These are phyloP conservation scores for Cymodocea nodosa DNA, from an alignment of 116 monocot genomes.

Conservation along the genomic window DNA sequence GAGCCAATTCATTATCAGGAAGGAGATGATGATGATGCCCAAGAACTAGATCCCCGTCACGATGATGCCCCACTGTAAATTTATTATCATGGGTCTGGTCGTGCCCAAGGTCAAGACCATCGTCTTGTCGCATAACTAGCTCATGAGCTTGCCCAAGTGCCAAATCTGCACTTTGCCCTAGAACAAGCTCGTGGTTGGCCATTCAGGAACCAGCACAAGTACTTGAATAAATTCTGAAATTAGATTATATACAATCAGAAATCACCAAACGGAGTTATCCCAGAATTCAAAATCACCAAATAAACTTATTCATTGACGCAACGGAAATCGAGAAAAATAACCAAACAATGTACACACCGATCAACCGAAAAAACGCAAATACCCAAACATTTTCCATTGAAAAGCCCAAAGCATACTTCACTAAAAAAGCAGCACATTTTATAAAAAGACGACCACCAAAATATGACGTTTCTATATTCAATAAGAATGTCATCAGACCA, in stretches of 20 bases:
- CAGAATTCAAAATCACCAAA: too few species aligned
- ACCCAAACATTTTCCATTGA: background rate
- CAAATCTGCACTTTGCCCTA: constrained; percentile 19
- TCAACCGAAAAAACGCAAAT: background rate
- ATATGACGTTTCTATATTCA: too few species aligned
- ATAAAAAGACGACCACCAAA: too few species aligned
- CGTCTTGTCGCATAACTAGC: constrained; percentile 31
- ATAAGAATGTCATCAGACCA: background rate
- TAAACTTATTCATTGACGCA: background rate
- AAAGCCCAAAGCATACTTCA: too few species aligned
- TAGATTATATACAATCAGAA: background rate
- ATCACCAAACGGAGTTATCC: too few species aligned
- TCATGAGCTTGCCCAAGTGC: constrained; percentile 35
- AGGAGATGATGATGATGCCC: constrained; percentile 30
- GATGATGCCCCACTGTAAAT: constrained; percentile 30
- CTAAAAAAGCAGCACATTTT: too few species aligned
- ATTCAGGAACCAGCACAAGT: constrained; percentile 5
- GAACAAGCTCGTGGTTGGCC: constrained; percentile 42
- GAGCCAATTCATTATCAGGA: constrained; percentile 46
- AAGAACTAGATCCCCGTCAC: constrained; percentile 31
- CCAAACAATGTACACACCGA: background rate
- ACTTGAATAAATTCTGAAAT: background rate
- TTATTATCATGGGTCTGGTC: constrained; percentile 35
- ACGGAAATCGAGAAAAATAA: too few species aligned
- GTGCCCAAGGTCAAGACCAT: constrained; percentile 27